These are phyloP conservation scores for Phytophthora tubulina DNA, from an alignment of 352 stramenopile species.

Conservation along the genomic window DNA sequence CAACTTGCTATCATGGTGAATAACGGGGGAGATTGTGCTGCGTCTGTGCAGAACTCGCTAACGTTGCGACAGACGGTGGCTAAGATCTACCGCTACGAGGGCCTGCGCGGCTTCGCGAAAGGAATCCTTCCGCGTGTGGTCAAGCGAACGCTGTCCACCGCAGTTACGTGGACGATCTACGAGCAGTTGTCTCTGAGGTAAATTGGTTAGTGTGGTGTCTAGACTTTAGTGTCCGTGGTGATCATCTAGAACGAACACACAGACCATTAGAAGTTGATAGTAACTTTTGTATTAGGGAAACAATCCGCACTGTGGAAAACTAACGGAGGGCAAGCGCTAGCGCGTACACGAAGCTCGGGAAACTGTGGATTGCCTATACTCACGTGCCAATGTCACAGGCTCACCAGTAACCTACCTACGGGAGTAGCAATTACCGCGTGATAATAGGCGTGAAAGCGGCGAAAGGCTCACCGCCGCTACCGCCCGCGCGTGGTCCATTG, in stretches of 20 bases:
- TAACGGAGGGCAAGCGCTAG: constrained; percentile 18
- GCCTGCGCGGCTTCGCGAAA: constrained; percentile 92
- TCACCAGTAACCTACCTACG: constrained; percentile 5
- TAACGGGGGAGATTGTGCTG: constrained; percentile 36
- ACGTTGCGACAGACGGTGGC: constrained; percentile 69
- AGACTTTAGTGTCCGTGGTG: constrained; percentile 2
- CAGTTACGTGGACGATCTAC: constrained; percentile 99
- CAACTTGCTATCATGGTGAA: constrained; percentile 76
- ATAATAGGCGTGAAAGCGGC: constrained; percentile 90
- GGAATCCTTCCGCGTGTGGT: constrained; percentile 95
- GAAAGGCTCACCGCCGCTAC: constrained; percentile 68
- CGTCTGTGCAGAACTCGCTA: constrained; percentile 64
- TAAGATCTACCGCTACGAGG: constrained; percentile 94
- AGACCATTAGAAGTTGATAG: constrained; percentile 39
- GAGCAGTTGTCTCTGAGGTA: constrained; percentile 89
- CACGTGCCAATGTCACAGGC: constrained; percentile 12
- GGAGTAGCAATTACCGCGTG: constrained; percentile 59
- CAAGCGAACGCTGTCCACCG: constrained; percentile 97
- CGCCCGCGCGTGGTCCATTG: constrained; percentile 22
- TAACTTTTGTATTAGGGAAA: constrained; percentile 42
- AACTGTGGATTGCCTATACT: constrained; percentile 17
- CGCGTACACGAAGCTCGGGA: constrained; percentile 20
- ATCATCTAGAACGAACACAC: background rate
- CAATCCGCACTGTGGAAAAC: constrained; percentile 29
- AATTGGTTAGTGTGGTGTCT: background rate